These are phyloP conservation scores for Filobasidium wieringae DNA, from an alignment of 768 basidiomycete genomes.

Conservation along the genomic window DNA sequence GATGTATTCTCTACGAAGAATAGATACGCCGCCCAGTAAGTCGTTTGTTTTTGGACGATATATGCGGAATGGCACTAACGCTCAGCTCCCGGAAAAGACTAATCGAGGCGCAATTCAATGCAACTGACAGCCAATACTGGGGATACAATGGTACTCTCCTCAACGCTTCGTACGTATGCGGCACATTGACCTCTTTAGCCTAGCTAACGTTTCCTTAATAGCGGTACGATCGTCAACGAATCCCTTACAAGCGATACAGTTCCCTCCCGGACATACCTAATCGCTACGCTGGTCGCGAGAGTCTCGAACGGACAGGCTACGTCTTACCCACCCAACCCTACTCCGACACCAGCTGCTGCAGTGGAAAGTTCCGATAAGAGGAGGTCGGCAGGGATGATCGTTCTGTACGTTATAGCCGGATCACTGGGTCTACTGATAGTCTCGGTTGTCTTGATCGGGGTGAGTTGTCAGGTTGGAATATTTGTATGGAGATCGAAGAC, in stretches of 20 bases:
- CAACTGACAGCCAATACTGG: slow-evolving; percentile 48
- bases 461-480: slow-evolving; percentile 39
- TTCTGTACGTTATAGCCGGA: slow-evolving; percentile 71
- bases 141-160: slow-evolving; percentile 51
- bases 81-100: too few relatives aligned
- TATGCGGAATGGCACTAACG: too few relatives aligned
- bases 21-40: slow-evolving; percentile 48
- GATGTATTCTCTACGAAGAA: slow-evolving; percentile 50
- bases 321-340: slow-evolving; percentile 27
- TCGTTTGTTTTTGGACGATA: too few relatives aligned
- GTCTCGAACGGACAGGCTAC: slow-evolving; percentile 48
- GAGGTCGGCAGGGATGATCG: slow-evolving; percentile 55
- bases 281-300: slow-evolving; percentile 56
- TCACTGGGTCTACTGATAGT: slow-evolving; percentile 75
- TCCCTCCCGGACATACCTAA: slow-evolving; percentile 45
- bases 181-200: background rate
- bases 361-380: slow-evolving; percentile 11
- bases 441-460: slow-evolving; percentile 72
- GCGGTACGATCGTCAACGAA: slow-evolving; percentile 24
- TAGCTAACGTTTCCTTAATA: background rate
- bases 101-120: slow-evolving; percentile 50
- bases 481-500: background rate
- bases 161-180: slow-evolving; percentile 42
- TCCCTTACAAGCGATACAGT: slow-evolving; percentile 15
- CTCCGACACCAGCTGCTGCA: slow-evolving; percentile 8